A percentile compares a stretch with the other conserved stretches of the same genome.
phyloP scores from a whole-genome alignment of 495 filamentous ascomycete genomes.

The Talaromyces thailandensis region DNA sequence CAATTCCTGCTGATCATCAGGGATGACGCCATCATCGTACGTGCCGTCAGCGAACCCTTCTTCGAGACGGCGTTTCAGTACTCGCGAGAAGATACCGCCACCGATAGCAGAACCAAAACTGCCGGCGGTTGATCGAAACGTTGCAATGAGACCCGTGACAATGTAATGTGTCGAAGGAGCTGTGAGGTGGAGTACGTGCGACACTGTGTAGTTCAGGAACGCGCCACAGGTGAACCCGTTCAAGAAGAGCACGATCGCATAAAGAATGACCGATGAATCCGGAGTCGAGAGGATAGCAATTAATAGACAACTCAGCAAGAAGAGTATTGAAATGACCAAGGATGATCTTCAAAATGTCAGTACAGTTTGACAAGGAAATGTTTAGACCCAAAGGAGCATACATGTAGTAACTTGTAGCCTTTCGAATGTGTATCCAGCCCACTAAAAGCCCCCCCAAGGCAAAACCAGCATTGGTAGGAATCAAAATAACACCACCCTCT shows the following conservation, averaged over 20 bases:
- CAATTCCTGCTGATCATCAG: conserved; percentile 30
- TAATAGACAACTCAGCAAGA: conserved; percentile 38
- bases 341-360: conserved; percentile 32
- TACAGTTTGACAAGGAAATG: neutral
- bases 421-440: conserved; percentile 62
- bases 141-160: conserved; percentile 58
- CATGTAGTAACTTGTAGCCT: conserved; percentile 55
- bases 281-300: conserved; percentile 44
- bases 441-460: conserved; percentile 59
- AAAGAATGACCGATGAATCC: conserved; percentile 31
- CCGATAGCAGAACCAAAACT: conserved; percentile 70
- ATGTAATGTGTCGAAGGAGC: conserved; percentile 55
- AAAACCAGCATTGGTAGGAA: conserved; percentile 71
- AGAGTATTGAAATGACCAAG: conserved; percentile 43
- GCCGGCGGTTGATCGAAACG: conserved; percentile 66
- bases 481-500: conserved; percentile 57
- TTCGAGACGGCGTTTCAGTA: conserved; percentile 44
- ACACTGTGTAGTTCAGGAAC: conserved; percentile 66
- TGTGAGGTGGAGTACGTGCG: conserved; percentile 65
- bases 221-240: conserved; percentile 65
- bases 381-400: conserved; percentile 13
- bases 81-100: conserved; percentile 61
- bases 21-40: conserved; percentile 10
- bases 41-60: conserved; percentile 47
- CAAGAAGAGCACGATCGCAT: conserved; percentile 46